Base-by-base conservation (phyloP, 805 yeast species). In the Tetrapisispora arboricola region DNA sequence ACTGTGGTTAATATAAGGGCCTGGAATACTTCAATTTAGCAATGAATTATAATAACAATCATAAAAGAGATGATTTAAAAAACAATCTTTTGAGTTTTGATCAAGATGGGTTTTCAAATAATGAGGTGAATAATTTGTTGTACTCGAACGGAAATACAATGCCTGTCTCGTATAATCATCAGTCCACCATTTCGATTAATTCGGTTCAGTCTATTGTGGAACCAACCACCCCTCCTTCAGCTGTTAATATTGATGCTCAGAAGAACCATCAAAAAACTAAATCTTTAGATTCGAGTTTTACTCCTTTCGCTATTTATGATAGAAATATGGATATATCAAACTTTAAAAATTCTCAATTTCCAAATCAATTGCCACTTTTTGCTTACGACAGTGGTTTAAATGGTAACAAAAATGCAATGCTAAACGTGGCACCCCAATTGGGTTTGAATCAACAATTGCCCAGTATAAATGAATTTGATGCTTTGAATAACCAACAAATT, bases 391-490 rank as follows among this genome's bases (percentile, higher is more conserved):
- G 11, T 17, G 18, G 25, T 25, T 9, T 11, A 9, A 25, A 26
- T 27, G 24, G 20, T 11, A 24, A 24, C 26, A 24, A 24, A 4
- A 35, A 35, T 35, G 17, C 12, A 6, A 26, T 12, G 3, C 4
- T 8, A 11, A 10, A 13, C 22, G 32, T 16, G 6, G 20, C 18
- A 13, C 6, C 30, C 3, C 19, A 13, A 18, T 13, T 16, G 10
- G n/a, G 29, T 10, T 3, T 21, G 10, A 21, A 6, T 15, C n/a
- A 6, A 9, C 27, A 22, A 22, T 43, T 64, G 22, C 67, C 69
- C 1, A 41, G 59, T 43, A 63, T 61, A 20, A 55, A 55, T 37
- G 69, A 65, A 41, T 50, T 63, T 18, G 64, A 57, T 39, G 47
- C 39, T 6, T 5, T 28, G 5, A 16, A 12, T 24, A 17, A 34